These are phyloP conservation scores for Pachysandra terminalis DNA, from an alignment of 164 flowering plant genomes.

Conservation along the genomic window DNA sequence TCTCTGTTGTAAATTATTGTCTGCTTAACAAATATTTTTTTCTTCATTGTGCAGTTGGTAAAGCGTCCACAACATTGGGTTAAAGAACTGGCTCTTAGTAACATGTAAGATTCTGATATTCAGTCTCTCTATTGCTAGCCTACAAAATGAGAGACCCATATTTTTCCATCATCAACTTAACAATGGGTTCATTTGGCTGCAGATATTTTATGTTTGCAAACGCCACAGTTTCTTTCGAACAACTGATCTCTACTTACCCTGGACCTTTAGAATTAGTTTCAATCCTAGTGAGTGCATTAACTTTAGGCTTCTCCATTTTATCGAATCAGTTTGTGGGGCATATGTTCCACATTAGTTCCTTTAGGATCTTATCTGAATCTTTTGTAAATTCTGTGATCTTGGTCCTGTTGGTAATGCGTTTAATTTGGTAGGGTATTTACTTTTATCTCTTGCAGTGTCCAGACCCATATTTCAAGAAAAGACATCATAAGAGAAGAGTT, in stretches of 20 bases:
- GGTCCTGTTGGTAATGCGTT: background rate
- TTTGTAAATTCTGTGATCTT: background rate
- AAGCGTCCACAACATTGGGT: constrained; percentile 79
- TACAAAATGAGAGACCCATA: background rate
- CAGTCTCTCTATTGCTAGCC: background rate
- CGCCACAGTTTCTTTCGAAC: constrained; percentile 73
- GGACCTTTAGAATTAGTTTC: constrained; percentile 77
- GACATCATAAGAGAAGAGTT: constrained; percentile 89
- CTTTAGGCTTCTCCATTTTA: background rate
- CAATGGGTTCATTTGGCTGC: constrained; percentile 21
- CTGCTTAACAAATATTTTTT: background rate
- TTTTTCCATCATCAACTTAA: background rate
- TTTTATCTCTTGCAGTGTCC: constrained; percentile 65
- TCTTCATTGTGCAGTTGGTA: constrained; percentile 54
- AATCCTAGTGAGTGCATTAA: constrained; percentile 60
- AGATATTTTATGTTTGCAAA: constrained; percentile 88
- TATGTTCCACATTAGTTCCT: background rate
- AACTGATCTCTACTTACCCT: constrained; percentile 76
- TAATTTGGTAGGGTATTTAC: background rate
- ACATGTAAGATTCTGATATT: constrained; percentile 52
- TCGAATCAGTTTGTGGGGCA: background rate
- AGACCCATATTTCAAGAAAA: constrained; percentile 95
- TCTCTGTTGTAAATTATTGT: constrained; percentile 4
- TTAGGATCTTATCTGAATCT: background rate
- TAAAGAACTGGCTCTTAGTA: constrained; percentile 57